Percentiles rank a stretch among this genome's conserved stretches.
These are phyloP conservation scores for Colletotrichum siamense DNA, from an alignment of 2,329 filamentous ascomycete species.

Conservation along the genomic window DNA sequence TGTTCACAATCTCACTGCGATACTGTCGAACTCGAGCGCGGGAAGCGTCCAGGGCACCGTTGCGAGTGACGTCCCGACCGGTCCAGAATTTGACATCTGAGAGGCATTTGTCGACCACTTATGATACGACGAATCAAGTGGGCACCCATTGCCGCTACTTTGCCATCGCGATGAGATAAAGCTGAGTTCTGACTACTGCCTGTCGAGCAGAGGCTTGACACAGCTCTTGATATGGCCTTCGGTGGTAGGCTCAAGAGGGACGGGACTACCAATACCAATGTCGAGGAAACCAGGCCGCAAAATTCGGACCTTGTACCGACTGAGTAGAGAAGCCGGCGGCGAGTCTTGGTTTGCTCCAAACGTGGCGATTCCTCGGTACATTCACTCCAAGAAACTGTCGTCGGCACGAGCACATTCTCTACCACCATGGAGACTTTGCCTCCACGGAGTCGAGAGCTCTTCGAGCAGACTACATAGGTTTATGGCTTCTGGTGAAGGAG, in stretches of 20 bases:
- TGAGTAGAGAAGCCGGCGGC: not conserved
- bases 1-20: not conserved
- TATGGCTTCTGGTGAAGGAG: not conserved
- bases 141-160: not conserved
- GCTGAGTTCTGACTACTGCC: fast-evolving
- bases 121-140: not conserved
- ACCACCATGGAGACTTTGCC: not conserved
- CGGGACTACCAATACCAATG: not conserved
- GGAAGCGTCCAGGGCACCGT: not conserved
- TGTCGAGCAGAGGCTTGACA: not conserved
- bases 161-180: not conserved
- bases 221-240: not conserved
- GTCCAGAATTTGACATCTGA: not conserved
- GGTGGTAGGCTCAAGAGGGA: not conserved
- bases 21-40: not conserved
- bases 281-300: not conserved
- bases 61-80: not conserved
- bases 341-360: not conserved
- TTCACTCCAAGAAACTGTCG: not conserved
- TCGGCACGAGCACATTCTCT: not conserved
- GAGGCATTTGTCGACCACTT: not conserved
- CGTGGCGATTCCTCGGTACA: not conserved
- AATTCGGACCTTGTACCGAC: not conserved
- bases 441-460: not conserved
- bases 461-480: not conserved